Evolutionary conservation across 106 monocot genomes (phyloP), one percentile per base, ranked within the genome.

Genomic region (Allium cepa): DNA sequence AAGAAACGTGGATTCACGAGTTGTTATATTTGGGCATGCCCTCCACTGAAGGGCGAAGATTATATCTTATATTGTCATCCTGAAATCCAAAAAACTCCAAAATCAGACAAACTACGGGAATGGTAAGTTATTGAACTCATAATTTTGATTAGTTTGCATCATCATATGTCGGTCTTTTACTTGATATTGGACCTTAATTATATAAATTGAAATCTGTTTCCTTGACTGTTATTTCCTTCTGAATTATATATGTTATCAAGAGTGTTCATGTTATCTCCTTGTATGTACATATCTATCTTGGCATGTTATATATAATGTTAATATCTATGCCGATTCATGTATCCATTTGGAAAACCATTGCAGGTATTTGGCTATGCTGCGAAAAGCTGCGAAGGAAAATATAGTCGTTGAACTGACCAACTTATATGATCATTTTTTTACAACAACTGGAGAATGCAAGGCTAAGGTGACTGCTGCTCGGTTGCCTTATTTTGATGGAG

Each of bases 41-140:
- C 97, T 76, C 97, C 97, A 73, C 57, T 93, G 27, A 99, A 93
- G 69, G 97, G 97, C 71, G 97, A 99, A 90, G 97, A 99, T 52
- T 99, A 99, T 78, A 99, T 99, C 68, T 81, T 99, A 73, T 99
- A 99, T 76, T 99, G 97, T 64, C 97, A 99, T 83, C 97, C 97
- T 58, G 97, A 99, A 75, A 99, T 99, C 75, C 97, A 99, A 73
- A 99, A 99, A 76, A 99, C 97, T 13, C 97, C 97, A 13, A 99
- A 99, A 81, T 93, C 97, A 70, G 97, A 99, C 63, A 99, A 99
- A 72, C 81, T 99, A 15, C 78, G 97, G 14, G 91, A 95, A 71
- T 95, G 95, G 95, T 95, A 18, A 71, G 77, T 71, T 15, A 10
- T 46, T 46, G 4, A 17, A 17, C 47, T 50, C 47, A 49, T 11